phyloP scores from a whole-genome alignment of 2,329 filamentous ascomycete species.

The Cladosporium sp. region DNA sequence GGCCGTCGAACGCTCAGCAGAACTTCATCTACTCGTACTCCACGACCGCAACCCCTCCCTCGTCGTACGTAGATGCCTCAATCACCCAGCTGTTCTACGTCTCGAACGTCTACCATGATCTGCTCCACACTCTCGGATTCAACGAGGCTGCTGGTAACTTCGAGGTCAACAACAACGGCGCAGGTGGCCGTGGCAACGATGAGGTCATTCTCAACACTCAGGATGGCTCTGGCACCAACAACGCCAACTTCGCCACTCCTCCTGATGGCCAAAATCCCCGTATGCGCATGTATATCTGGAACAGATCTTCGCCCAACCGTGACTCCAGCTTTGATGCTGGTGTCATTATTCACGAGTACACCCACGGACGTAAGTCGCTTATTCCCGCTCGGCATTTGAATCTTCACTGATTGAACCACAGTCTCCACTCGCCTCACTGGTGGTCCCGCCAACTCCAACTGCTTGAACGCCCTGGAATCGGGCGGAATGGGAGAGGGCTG shows the following conservation, averaged over 20 bases:
- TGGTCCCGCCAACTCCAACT: slow-evolving; percentile 50
- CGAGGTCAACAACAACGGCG: slow-evolving; percentile 52
- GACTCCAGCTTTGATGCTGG: slow-evolving; percentile 57
- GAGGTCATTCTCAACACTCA: slow-evolving; percentile 54
- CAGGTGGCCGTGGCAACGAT: slow-evolving; percentile 49
- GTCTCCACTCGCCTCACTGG: slow-evolving; percentile 56
- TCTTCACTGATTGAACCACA: slow-evolving; percentile 33
- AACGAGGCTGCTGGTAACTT: slow-evolving; percentile 57
- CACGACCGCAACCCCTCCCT: slow-evolving; percentile 1
- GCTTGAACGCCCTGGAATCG: slow-evolving; percentile 44
- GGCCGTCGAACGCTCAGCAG: slow-evolving; percentile 40
- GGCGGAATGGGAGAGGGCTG: slow-evolving; percentile 58
- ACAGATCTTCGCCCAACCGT: slow-evolving; percentile 41
- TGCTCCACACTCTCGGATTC: slow-evolving; percentile 55
- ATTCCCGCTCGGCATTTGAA: too few species aligned
- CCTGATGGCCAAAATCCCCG: slow-evolving; percentile 48
- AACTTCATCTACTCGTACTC: slow-evolving; percentile 35
- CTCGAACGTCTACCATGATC: slow-evolving; percentile 55
- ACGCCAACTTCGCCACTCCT: slow-evolving; percentile 55
- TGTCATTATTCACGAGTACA: slow-evolving; percentile 58
- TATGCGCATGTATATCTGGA: slow-evolving; percentile 59
- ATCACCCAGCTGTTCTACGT: slow-evolving; percentile 59
- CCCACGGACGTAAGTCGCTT: slow-evolving; percentile 32
- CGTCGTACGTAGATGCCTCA: slow-evolving; percentile 49
- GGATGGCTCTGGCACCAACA: slow-evolving; percentile 52